phyloP scores from a whole-genome alignment of 768 basidiomycete genomes.

The Hygrocybe coccinea region DNA sequence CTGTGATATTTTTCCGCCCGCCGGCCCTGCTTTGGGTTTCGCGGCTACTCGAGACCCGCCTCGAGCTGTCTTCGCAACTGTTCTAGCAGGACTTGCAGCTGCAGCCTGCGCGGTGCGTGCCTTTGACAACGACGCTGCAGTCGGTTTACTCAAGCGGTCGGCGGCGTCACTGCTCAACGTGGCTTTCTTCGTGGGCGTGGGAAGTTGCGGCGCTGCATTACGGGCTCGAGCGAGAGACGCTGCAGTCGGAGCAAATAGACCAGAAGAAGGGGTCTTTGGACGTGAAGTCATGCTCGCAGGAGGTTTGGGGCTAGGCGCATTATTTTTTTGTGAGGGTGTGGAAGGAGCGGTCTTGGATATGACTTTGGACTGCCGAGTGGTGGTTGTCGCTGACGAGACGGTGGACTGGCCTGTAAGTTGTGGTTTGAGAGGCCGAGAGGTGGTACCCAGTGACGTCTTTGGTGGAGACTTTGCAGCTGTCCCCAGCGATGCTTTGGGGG shows the following conservation, averaged over 20 bases:
- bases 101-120: constrained; percentile 41
- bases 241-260: constrained; percentile 77
- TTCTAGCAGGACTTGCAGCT: constrained; percentile 28
- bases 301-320: constrained; percentile 32
- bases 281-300: constrained; percentile 22
- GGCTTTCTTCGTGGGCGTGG: constrained; percentile 51
- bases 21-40: constrained; percentile 12
- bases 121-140: constrained; percentile 68
- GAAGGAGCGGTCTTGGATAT: constrained; percentile 8
- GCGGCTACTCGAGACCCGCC: constrained; percentile 10
- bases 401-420: constrained; percentile 39
- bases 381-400: constrained; percentile 25
- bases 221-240: constrained; percentile 72
- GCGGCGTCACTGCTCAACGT: constrained; percentile 49
- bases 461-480: constrained; percentile 17
- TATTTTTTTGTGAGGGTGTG: constrained; percentile 15
- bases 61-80: constrained; percentile 14
- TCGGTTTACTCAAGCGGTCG: constrained; percentile 76
- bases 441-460: constrained; percentile 18
- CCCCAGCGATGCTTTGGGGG: neutral
- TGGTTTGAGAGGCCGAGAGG: constrained; percentile 29
- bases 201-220: constrained; percentile 42
- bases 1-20: neutral
- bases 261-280: constrained; percentile 44
- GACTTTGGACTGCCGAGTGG: neutral